phyloP scores from a whole-genome alignment of 2,329 filamentous ascomycete species.

The Colletotrichum sp. region DNA sequence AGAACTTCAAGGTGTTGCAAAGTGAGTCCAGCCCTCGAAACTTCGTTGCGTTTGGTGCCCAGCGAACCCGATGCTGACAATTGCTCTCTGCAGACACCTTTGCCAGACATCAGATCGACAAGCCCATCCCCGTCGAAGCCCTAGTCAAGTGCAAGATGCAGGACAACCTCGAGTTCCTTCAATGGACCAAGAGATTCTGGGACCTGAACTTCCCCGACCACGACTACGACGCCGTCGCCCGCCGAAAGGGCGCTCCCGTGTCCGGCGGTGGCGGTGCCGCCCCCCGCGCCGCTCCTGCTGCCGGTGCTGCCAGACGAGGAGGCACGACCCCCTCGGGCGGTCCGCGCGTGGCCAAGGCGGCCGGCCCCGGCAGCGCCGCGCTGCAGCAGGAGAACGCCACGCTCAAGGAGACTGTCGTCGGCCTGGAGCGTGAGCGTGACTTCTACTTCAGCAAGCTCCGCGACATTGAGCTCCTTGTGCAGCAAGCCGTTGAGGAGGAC shows the following conservation, averaged over 20 bases:
- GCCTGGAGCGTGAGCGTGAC: slow-evolving; percentile 93
- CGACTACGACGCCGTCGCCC: slow-evolving; percentile 89
- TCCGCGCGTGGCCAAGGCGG: slow-evolving; percentile 50
- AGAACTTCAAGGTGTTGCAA: slow-evolving; percentile 98
- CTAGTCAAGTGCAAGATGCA: slow-evolving; percentile 99
- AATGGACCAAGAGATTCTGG: slow-evolving; percentile 97
- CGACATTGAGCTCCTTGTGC: slow-evolving; percentile 93
- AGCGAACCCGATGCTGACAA: background rate
- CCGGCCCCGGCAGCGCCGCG: slow-evolving; percentile 66
- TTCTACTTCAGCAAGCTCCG: slow-evolving; percentile 99
- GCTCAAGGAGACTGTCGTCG: slow-evolving; percentile 93
- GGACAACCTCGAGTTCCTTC: slow-evolving; percentile 98
- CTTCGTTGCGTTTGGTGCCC: background rate
- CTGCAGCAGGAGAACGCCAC: slow-evolving; percentile 85
- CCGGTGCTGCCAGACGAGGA: slow-evolving; percentile 56
- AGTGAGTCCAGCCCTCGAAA: slow-evolving; percentile 63
- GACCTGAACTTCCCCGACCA: slow-evolving; percentile 97
- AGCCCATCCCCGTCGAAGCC: slow-evolving; percentile 84
- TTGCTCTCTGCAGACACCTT: slow-evolving; percentile 69
- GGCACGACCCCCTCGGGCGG: slow-evolving; percentile 65
- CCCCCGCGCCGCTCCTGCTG: slow-evolving; percentile 50
- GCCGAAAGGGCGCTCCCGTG: slow-evolving; percentile 78
- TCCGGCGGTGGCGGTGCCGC: slow-evolving; percentile 47
- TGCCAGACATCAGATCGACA: slow-evolving; percentile 84
- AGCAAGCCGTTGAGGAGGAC: slow-evolving; percentile 90